These are phyloP conservation scores for Talaromyces adpressus DNA, from an alignment of 495 filamentous ascomycete species.

Conservation along the genomic window DNA sequence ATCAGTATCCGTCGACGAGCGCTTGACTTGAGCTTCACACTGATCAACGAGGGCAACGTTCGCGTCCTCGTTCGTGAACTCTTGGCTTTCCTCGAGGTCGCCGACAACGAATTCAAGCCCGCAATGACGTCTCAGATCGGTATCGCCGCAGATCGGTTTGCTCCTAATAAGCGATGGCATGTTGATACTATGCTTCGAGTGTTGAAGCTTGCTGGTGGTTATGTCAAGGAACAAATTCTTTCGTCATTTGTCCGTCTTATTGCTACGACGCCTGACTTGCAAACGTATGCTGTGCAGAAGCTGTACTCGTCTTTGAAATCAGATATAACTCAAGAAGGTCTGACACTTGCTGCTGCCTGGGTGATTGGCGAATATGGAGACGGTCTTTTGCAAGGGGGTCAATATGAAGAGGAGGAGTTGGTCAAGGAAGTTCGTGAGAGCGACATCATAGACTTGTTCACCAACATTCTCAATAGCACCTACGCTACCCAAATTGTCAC, in stretches of 20 bases:
- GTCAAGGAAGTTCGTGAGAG: slow-evolving; percentile 84
- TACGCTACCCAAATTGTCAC: slow-evolving; percentile 83
- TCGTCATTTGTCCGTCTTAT: slow-evolving; percentile 95
- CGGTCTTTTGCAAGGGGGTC: slow-evolving; percentile 74
- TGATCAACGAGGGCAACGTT: slow-evolving; percentile 95
- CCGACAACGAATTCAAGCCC: slow-evolving; percentile 97
- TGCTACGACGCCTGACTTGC: slow-evolving; percentile 87
- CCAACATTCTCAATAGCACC: slow-evolving; percentile 84
- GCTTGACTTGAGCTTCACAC: slow-evolving; percentile 91
- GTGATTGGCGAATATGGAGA: slow-evolving; percentile 97
- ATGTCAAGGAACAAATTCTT: slow-evolving; percentile 95
- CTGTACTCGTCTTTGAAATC: slow-evolving; percentile 84
- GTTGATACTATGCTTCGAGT: slow-evolving; percentile 96
- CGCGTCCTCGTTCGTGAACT: slow-evolving; percentile 87
- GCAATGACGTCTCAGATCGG: slow-evolving; percentile 96
- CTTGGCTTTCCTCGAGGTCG: slow-evolving; percentile 89
- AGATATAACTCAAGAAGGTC: slow-evolving; percentile 92
- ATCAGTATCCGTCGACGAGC: slow-evolving; percentile 94
- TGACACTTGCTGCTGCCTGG: slow-evolving; percentile 93
- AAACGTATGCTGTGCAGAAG: slow-evolving; percentile 95
- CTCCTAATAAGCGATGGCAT: slow-evolving; percentile 96
- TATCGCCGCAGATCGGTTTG: slow-evolving; percentile 90
- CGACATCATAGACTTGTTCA: slow-evolving; percentile 86
- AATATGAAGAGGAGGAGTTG: slow-evolving; percentile 92
- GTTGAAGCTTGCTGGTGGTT: slow-evolving; percentile 87